Evolutionary conservation across 768 basidiomycete species (phyloP), one percentile per base, ranked within the genome.

Genomic region (Russula abietina): DNA sequence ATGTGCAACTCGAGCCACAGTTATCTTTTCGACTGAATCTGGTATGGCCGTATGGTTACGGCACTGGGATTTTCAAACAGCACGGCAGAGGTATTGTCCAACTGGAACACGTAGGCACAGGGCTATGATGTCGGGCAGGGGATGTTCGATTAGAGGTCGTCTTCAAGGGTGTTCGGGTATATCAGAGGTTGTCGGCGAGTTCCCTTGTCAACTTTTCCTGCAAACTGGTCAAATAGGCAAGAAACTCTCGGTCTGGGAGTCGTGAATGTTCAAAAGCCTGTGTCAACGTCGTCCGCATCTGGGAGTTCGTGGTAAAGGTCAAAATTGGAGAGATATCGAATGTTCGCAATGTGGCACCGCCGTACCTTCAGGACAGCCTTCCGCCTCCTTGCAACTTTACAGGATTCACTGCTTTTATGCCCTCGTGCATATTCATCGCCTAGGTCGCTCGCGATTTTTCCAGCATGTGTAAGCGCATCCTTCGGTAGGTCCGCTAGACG

Each of bases 401-500:
- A 81, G 50, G 81, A 84, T 60, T 82, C 79, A 69, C 88, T 91
- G 46, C 83, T 79, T 73, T 80, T 80, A 70, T 87, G 78, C 48
- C 81, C 74, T 62, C 76, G 79, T 4, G 78, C 77, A 60, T 90
- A 83, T 9, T 86, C 73, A 24, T 81, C 81, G 4, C 79, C 74
- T 11, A 97, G 80, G 10, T 73, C 75, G 16, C 78, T 77, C 2
- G 91, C 83, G 0, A 91, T 83, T 59, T 82, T 76, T 62, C 75
- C 80, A 6, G 82, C 86, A 71, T 89, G 85, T 4, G 69, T 65
- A 46, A 94, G 71, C 14, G 96, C 83, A 52, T 89, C 82, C 0
- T 72, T 65, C 0, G 96, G 96, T 0, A 99, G 77, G 69, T 94
- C 92, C 0, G 93, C 94, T 6, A 96, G 80, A 52, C 84, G 83